Conservation (phyloP, 2,329 filamentous ascomycete genomes). For the Talaromyces sp. region DNA sequence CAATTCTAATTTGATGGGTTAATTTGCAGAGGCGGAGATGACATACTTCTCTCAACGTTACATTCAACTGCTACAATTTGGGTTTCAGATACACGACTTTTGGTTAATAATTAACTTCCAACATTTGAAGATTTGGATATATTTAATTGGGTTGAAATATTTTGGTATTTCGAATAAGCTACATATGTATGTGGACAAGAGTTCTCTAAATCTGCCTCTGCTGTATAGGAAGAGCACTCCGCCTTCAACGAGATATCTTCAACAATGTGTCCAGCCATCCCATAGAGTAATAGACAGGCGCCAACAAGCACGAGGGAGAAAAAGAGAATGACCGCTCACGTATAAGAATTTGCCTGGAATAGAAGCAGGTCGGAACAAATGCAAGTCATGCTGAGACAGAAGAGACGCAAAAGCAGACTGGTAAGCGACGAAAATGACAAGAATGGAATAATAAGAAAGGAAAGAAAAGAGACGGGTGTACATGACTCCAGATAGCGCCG, state of each 20-base stretch:
- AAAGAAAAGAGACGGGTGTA: conserved; percentile 14
- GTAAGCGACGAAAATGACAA: neutral
- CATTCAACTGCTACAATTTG: no score
- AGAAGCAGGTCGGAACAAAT: conserved; percentile 1
- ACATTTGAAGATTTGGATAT: neutral
- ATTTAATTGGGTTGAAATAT: neutral
- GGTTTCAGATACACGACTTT: no score
- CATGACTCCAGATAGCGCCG: conserved; percentile 15
- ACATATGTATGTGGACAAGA: neutral
- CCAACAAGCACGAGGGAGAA: neutral
- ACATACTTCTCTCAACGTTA: no score
- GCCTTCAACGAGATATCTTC: neutral
- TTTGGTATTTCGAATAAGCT: conserved; percentile 6
- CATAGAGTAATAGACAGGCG: neutral
- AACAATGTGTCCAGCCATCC: neutral
- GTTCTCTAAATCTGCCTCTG: neutral
- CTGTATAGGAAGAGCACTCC: neutral
- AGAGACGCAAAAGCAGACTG: neutral
- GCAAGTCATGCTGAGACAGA: conserved; percentile 9
- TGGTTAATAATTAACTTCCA: no score
- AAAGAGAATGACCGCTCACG: conserved; percentile 1
- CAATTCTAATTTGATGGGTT: no score
- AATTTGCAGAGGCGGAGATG: no score
- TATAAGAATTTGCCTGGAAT: conserved; percentile 1
- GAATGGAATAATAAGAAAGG: conserved; percentile 1